Base-by-base conservation (phyloP, 2,329 filamentous ascomycete species). In the Phialophora verrucosa region DNA sequence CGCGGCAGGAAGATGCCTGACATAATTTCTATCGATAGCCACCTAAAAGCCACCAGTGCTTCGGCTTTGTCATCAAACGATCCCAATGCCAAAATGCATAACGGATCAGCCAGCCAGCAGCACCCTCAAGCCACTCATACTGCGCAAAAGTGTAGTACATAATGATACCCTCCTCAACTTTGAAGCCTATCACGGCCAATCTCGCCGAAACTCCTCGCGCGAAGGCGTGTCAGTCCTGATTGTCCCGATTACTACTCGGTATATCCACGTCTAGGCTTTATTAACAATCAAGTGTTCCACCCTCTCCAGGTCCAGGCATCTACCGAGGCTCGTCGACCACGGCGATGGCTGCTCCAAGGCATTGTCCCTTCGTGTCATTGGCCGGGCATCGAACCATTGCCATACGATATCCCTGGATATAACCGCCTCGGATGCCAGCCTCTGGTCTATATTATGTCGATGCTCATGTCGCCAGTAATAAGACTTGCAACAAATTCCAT, bases 381-480 rank as follows among this genome's bases (percentile, higher is more conserved):
- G 29, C 53, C 11, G 29, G 29, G 8, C 4, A 12, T 20, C 27
- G 31, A 3, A 55, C 53, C 29, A 49, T 27, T 27, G 8, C 49
- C 20, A 27, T 25, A 10, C 49, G 23, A 17, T 51, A 29, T 29
- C 25, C 49, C 10, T 51, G 49, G 49, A n/a, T 29, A 51, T 29
- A 29, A 3, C 25, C 23, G 10, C 49, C 49, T 12, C 25, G 49
- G 20, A 51, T 11, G 49, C 17, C 20, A 23, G 12, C 20, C 1
- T 51, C 7, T n/a, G 20, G 23, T 17, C 7, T 59, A 59, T 50
- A 59, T 59, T 59, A 59, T 50, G 42, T 49, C 10, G 38, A 59
- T 35, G 25, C 12, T 50, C 44, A 49, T 50, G 27, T 49, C 29
- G n/a, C 27, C 10, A 10, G 20, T 27, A 25, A 7, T 20, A 50